phyloP scores from a whole-genome alignment of 208 protist species.

The Trypanosoma mega region DNA sequence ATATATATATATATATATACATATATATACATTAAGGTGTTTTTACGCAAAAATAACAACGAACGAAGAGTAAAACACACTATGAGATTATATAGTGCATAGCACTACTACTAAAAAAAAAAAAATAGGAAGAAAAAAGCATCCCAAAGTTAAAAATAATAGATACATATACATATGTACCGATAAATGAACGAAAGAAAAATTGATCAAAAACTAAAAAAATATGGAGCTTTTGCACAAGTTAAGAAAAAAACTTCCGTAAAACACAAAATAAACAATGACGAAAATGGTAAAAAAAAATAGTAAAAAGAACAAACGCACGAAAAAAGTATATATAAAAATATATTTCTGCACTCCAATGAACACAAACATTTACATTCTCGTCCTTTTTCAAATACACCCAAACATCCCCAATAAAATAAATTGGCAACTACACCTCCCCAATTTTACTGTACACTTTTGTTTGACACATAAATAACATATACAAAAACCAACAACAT shows the following conservation, averaged over 20 bases:
- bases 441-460: too few relatives aligned
- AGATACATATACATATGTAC: background rate
- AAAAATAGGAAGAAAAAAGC: too few relatives aligned
- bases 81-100: too few relatives aligned
- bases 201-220: background rate
- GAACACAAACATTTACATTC: slow-evolving; percentile 4
- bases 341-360: background rate
- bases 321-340: background rate
- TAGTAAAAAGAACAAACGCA: background rate
- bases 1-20: too few relatives aligned
- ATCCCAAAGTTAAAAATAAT: background rate
- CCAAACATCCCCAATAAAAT: too few relatives aligned
- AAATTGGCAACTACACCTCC: too few relatives aligned
- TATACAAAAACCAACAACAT: too few relatives aligned
- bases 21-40: too few relatives aligned
- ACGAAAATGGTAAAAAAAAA: background rate
- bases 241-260: background rate
- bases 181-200: slow-evolving; percentile 9
- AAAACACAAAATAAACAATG: slow-evolving; percentile 8
- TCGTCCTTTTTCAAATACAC: slow-evolving; percentile 2
- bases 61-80: too few relatives aligned
- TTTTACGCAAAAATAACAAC: too few relatives aligned
- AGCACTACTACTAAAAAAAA: too few relatives aligned
- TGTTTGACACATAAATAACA: too few relatives aligned
- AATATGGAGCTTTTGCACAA: background rate